phyloP scores from a whole-genome alignment of 2,329 filamentous ascomycete species.

The Botrytis aclada region DNA sequence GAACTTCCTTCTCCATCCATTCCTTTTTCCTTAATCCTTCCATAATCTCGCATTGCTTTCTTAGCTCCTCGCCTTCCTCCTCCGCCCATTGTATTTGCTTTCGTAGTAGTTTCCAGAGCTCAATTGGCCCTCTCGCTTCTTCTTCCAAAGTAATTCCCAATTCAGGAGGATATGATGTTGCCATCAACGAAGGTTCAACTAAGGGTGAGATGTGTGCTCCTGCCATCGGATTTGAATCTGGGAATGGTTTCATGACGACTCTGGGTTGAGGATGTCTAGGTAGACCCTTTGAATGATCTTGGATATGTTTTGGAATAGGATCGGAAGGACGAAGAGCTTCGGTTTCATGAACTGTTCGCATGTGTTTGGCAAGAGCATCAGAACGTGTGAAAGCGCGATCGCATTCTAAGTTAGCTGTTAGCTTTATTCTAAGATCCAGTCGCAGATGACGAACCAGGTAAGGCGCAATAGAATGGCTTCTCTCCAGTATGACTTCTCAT shows the following conservation, averaged over 20 bases:
- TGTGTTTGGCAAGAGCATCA: constrained; percentile 94
- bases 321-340: constrained; percentile 83
- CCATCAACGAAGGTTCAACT: constrained; percentile 34
- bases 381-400: constrained; percentile 95
- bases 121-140: constrained; percentile 58
- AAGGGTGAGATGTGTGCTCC: constrained; percentile 48
- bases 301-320: constrained; percentile 68
- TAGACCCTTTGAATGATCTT: constrained; percentile 39
- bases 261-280: constrained; percentile 51
- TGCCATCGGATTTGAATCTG: constrained; percentile 44
- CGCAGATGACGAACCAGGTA: constrained; percentile 65
- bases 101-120: constrained; percentile 60
- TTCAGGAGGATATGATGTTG: constrained; percentile 41
- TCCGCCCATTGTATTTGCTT: constrained; percentile 72
- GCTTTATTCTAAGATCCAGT: not conserved
- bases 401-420: constrained; percentile 63
- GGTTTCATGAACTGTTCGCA: constrained; percentile 97
- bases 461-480: constrained; percentile 95
- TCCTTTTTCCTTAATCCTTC: constrained; percentile 67
- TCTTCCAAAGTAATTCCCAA: constrained; percentile 64
- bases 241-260: constrained; percentile 61
- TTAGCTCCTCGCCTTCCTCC: constrained; percentile 61
- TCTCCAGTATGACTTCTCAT: constrained; percentile 97
- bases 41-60: constrained; percentile 61
- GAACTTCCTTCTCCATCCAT: constrained; percentile 76